Evolutionary conservation across 2,329 filamentous ascomycete genomes (phyloP).

Genomic region (Verticillium tricorpus): DNA sequence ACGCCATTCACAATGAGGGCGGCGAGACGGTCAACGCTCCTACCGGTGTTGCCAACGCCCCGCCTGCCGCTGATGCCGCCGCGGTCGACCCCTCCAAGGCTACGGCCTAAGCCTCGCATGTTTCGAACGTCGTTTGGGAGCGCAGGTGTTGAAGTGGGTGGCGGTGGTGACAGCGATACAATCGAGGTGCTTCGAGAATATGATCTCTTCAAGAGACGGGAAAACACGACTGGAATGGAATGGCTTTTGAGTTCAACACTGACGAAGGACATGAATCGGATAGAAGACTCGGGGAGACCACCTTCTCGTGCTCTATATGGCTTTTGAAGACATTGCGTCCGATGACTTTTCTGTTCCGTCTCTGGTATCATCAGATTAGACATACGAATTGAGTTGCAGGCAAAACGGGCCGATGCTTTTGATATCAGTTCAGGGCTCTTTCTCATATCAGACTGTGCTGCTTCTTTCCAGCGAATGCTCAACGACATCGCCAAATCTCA

Average conservation of each 20-base stretch:
- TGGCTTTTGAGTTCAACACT: background rate
- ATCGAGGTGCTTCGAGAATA: slow-evolving; percentile 9
- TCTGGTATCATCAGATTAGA: background rate
- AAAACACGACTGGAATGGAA: background rate
- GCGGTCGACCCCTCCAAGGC: slow-evolving; percentile 29
- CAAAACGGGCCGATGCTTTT: background rate
- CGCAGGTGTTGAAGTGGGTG: background rate
- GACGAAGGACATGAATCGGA: slow-evolving; percentile 1
- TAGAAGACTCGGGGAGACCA: background rate
- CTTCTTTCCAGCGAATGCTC: too few relatives aligned
- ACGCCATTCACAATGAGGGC: slow-evolving; percentile 33
- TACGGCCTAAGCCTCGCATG: slow-evolving; percentile 22
- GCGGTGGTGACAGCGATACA: background rate
- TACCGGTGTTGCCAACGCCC: background rate
- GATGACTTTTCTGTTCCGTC: background rate
- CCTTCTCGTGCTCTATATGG: background rate
- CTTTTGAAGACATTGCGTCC: background rate
- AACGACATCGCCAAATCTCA: too few relatives aligned
- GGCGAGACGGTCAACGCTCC: slow-evolving; percentile 19
- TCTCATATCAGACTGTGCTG: too few relatives aligned
- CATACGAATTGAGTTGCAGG: background rate
- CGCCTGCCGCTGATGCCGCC: slow-evolving; percentile 19
- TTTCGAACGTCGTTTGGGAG: slow-evolving; percentile 10
- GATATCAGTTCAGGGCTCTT: too few relatives aligned
- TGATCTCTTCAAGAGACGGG: slow-evolving; percentile 18